phyloP scores from a whole-genome alignment of 352 stramenopile species.

The Phytophthora fragariaefolia region DNA sequence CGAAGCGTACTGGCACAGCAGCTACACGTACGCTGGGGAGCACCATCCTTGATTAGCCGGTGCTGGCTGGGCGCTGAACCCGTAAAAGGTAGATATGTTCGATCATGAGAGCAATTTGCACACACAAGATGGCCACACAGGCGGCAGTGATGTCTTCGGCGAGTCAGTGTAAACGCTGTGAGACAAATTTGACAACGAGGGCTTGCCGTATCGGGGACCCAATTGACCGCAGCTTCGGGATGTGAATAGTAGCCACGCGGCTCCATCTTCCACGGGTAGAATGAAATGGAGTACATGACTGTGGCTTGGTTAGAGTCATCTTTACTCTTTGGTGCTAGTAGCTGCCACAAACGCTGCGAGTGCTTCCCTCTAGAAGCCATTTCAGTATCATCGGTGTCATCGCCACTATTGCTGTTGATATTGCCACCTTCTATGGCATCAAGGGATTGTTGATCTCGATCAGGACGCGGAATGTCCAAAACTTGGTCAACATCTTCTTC shows the following conservation, averaged over 20 bases:
- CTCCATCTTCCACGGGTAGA: conserved; percentile 83
- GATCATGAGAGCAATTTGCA: conserved; percentile 68
- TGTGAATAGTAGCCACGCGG: conserved; percentile 70
- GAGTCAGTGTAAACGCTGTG: conserved; percentile 59
- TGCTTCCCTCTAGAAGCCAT: conserved; percentile 9
- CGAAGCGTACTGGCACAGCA: conserved; percentile 64
- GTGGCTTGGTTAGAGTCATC: conserved; percentile 24
- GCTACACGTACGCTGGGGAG: conserved; percentile 76
- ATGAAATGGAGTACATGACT: conserved; percentile 76
- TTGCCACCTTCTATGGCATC: neutral
- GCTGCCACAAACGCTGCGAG: conserved; percentile 27
- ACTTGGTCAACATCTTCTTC: conserved; percentile 12
- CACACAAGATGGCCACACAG: conserved; percentile 77
- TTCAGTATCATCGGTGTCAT: conserved; percentile 23
- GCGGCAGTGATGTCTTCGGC: conserved; percentile 88
- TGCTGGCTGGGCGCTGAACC: conserved; percentile 56
- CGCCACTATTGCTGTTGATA: conserved; percentile 11
- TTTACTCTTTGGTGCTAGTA: conserved; percentile 24
- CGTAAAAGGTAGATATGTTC: conserved; percentile 72
- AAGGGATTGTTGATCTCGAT: neutral
- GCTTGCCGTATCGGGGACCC: conserved; percentile 74
- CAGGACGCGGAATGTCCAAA: conserved; percentile 11
- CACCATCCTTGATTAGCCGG: conserved; percentile 73
- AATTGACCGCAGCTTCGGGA: conserved; percentile 70
- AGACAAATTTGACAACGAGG: conserved; percentile 70